Base-by-base conservation (phyloP, 2,329 filamentous ascomycete genomes). In the Myriosclerotinia curreyana region DNA sequence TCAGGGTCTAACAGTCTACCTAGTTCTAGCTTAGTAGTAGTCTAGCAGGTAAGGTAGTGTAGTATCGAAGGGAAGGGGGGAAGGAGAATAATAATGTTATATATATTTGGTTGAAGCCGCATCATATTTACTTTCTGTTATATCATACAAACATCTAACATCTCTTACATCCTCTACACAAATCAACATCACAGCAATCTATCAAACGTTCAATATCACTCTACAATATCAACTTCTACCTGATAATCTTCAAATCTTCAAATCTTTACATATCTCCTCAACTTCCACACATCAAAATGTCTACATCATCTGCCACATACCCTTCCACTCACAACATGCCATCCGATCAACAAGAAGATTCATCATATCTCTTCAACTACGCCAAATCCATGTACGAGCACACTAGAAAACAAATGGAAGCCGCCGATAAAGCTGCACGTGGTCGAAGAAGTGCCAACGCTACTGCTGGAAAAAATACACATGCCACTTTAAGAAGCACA, bases 331-430 rank as follows among this genome's bases (percentile, higher is more conserved):
- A 44, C 28, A 56, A 17, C 42, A 50, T 50, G 7, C 25, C 42
- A 49, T 48, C 60, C 5, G 25, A 38, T 25, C 40, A 31, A 31
- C 51, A 28, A n/a, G 34, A 56, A 9, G 36, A 50, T 12, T 11
- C 28, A 2, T 20, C 52, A 5, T 58, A 60, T 9, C 70, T 77
- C 51, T 69, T 72, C 9, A 74, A 75, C 3, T 89, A 89, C 70
- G 77, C 85, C 17, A 81, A 80, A 66, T 83, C 79, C 64, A 88
- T 89, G 82, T 83, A 85, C 72, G 79, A 82, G 62, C 84, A 88
- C 76, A 88, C 86, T 66, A 86, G 85, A 78, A 79, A 81, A 64
- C 86, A 87, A 73, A 86, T 89, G 83, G 84, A 88, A 66, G 78
- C 79, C 9, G 79, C 80, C n/a, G 77, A 79, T 15, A 78, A 79